A percentile compares a stretch with the other conserved stretches of the same genome.
Evolutionary conservation across 441 rosid genomes (phyloP).

Genomic region (Croton laevigatus): DNA sequence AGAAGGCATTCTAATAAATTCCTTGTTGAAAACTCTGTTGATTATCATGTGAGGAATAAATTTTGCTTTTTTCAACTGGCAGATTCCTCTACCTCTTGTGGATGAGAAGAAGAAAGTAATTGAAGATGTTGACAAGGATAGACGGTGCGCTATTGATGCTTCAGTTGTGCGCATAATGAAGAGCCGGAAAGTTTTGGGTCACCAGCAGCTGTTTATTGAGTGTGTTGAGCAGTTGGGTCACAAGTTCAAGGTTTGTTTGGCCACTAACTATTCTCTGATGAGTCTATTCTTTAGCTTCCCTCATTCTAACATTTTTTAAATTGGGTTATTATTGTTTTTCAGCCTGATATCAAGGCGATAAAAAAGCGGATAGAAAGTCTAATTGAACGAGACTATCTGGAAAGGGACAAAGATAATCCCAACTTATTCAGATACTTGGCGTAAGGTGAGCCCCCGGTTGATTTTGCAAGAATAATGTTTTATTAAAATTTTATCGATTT

Average conservation of each 20-base stretch:
- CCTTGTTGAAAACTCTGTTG: not conserved
- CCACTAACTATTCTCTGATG: not conserved
- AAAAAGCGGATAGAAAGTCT: constrained; percentile 94
- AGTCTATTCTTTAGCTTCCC: not conserved
- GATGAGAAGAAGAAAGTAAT: constrained; percentile 92
- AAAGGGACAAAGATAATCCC: constrained; percentile 74
- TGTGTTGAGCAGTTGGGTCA: constrained; percentile 96
- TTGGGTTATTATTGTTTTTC: constrained; percentile 26
- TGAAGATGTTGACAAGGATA: constrained; percentile 91
- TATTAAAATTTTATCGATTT: too few species aligned
- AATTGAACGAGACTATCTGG: constrained; percentile 81
- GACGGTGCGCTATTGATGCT: constrained; percentile 91
- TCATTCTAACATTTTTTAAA: not conserved
- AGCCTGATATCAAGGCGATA: constrained; percentile 97
- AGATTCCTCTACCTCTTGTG: constrained; percentile 96
- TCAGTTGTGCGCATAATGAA: constrained; percentile 97
- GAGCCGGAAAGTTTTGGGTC: constrained; percentile 86
- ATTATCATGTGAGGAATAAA: not conserved
- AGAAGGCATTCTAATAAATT: not conserved
- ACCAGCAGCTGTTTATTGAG: constrained; percentile 83
- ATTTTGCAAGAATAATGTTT: constrained; percentile 2
- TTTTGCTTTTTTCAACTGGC: constrained; percentile 17
- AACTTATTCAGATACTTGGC: constrained; percentile 80
- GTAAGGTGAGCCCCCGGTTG: constrained; percentile 28
- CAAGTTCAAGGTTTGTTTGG: constrained; percentile 76